phyloP scores from a whole-genome alignment of 306 rosid genomes.

The Corylus americana region DNA sequence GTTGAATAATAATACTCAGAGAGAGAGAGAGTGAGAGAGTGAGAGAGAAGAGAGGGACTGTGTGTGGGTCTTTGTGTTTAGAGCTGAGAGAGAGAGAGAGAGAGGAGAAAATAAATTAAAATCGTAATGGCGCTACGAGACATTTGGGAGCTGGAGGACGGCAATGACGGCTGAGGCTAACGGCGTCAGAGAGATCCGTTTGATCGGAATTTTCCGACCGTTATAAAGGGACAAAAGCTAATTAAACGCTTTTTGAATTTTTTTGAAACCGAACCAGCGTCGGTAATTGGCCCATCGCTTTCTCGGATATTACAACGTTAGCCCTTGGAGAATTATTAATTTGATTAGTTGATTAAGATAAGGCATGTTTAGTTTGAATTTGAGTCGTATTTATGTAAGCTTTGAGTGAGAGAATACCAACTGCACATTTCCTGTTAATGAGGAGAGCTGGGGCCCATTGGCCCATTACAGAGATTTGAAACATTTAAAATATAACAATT shows the following conservation, averaged over 20 bases:
- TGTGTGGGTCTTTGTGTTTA: constrained; percentile 19
- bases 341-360: neutral
- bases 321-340: neutral
- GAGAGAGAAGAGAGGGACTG: constrained; percentile 24
- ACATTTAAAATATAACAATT: neutral
- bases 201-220: constrained; percentile 55
- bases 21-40: constrained; percentile 18
- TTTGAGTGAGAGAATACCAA: neutral
- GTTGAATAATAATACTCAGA: neutral
- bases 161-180: constrained; percentile 29
- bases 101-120: neutral
- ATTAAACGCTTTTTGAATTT: constrained; percentile 17
- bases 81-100: constrained; percentile 21
- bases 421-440: neutral
- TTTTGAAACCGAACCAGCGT: constrained; percentile 36
- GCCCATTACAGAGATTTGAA: neutral
- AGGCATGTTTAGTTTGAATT: neutral
- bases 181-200: constrained; percentile 56
- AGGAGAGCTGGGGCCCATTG: neutral
- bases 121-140: constrained; percentile 43
- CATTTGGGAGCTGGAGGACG: constrained; percentile 40
- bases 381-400: neutral
- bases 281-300: constrained; percentile 5
- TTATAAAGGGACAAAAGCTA: constrained; percentile 49
- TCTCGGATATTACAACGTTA: constrained; percentile 17